phyloP scores from a whole-genome alignment of 441 rosid species.

The Isatis lusitanica region DNA sequence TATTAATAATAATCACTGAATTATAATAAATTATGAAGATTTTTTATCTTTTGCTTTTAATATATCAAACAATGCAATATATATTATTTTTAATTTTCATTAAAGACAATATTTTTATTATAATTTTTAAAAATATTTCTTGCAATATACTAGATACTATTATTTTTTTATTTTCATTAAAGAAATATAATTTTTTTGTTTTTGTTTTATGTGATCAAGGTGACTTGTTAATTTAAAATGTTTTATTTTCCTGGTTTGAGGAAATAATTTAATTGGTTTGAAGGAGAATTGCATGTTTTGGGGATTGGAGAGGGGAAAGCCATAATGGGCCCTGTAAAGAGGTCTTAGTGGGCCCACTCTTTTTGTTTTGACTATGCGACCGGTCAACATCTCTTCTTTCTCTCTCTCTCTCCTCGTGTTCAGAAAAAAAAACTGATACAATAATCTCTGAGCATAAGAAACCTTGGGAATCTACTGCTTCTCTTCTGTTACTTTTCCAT shows the following conservation, averaged over 20 bases:
- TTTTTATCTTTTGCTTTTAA: too few relatives aligned
- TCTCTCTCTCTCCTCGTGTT: slow-evolving; percentile 28
- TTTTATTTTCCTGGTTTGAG: background rate
- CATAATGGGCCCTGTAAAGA: slow-evolving; percentile 33
- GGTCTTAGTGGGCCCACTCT: slow-evolving; percentile 21
- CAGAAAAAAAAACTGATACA: background rate
- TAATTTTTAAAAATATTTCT: background rate
- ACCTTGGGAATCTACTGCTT: slow-evolving; percentile 45
- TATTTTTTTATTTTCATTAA: too few relatives aligned
- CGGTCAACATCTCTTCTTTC: slow-evolving; percentile 43
- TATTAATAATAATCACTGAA: too few relatives aligned
- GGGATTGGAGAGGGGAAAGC: slow-evolving; percentile 33
- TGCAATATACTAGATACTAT: too few relatives aligned
- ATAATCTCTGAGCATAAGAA: slow-evolving; percentile 32
- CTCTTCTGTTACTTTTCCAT: background rate
- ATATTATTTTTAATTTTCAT: background rate
- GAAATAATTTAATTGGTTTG: background rate
- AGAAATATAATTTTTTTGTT: too few relatives aligned
- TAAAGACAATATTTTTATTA: background rate
- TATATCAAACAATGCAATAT: background rate
- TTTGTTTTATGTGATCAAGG: background rate
- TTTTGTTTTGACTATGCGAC: slow-evolving; percentile 42
- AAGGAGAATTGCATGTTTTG: slow-evolving; percentile 16
- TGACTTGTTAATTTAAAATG: background rate
- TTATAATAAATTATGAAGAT: too few relatives aligned